Conservation (phyloP, 2,329 filamentous ascomycete species). For the Periconia sp. region DNA sequence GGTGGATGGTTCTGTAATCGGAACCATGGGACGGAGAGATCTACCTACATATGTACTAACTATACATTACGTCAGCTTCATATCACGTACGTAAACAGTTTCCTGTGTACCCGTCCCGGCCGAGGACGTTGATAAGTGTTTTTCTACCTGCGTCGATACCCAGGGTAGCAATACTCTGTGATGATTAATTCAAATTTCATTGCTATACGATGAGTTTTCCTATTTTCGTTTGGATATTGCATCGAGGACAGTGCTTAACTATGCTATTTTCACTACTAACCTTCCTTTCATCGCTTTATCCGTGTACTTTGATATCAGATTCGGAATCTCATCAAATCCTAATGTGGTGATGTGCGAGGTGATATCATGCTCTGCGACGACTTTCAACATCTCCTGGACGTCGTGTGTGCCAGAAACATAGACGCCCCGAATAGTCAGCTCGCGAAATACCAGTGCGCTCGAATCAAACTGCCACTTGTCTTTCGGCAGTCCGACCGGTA, state of each 20-base stretch:
- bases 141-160: too few relatives aligned
- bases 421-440: conserved; percentile 26
- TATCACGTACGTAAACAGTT: too few relatives aligned
- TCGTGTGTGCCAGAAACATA: conserved; percentile 27
- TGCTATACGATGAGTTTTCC: too few relatives aligned
- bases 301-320: conserved; percentile 19
- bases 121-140: too few relatives aligned
- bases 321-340: conserved; percentile 23
- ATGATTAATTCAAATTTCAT: too few relatives aligned
- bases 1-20: not conserved
- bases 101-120: too few relatives aligned
- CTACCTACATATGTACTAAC: not conserved
- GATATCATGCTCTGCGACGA: conserved; percentile 22
- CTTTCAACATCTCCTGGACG: conserved; percentile 26
- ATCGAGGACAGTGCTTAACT: not conserved
- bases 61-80: too few relatives aligned
- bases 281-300: conserved; percentile 26
- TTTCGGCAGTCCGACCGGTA: conserved; percentile 26
- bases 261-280: conserved; percentile 20
- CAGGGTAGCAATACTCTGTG: too few relatives aligned
- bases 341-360: conserved; percentile 24
- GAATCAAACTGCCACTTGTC: conserved; percentile 30
- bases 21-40: not conserved
- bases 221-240: too few relatives aligned
- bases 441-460: conserved; percentile 25